Conservation (phyloP, 768 basidiomycete species). For the Phaeotremella skinneri region DNA sequence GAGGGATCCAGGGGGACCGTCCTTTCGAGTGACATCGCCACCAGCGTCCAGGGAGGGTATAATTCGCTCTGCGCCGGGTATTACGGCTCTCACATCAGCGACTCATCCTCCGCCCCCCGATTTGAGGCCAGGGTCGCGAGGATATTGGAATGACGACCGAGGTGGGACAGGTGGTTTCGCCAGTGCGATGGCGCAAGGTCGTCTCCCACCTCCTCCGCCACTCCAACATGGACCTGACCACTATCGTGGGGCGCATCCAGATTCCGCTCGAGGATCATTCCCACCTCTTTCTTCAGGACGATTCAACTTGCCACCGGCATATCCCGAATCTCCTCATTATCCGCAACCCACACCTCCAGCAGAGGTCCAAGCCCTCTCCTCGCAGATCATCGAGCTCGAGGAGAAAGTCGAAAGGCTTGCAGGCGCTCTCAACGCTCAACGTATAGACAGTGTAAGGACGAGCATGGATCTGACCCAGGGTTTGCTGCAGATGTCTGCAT, state of each 20-base stretch:
- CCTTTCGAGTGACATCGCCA: constrained; percentile 9
- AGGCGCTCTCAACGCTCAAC: constrained; percentile 24
- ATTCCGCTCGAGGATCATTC: background rate
- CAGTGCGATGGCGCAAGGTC: background rate
- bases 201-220: background rate
- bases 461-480: constrained; percentile 31
- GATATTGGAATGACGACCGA: constrained; percentile 2
- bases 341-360: constrained; percentile 15
- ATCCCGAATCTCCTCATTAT: constrained; percentile 24
- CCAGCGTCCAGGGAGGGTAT: too few relatives aligned
- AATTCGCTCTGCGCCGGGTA: too few relatives aligned
- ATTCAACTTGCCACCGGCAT: constrained; percentile 16
- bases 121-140: background rate
- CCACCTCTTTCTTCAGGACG: constrained; percentile 1
- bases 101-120: background rate
- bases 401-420: constrained; percentile 24
- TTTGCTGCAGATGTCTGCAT: constrained; percentile 27
- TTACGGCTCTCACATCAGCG: too few relatives aligned
- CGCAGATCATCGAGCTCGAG: constrained; percentile 30
- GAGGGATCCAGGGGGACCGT: constrained; percentile 14
- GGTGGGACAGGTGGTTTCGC: background rate
- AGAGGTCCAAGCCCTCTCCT: constrained; percentile 13
- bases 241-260: constrained; percentile 9
- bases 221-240: constrained; percentile 16
- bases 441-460: constrained; percentile 29